A percentile compares a stretch with the other conserved stretches of the same genome.
Evolutionary conservation across 768 basidiomycete species (phyloP).

Genomic region (Leccinum broughii): DNA sequence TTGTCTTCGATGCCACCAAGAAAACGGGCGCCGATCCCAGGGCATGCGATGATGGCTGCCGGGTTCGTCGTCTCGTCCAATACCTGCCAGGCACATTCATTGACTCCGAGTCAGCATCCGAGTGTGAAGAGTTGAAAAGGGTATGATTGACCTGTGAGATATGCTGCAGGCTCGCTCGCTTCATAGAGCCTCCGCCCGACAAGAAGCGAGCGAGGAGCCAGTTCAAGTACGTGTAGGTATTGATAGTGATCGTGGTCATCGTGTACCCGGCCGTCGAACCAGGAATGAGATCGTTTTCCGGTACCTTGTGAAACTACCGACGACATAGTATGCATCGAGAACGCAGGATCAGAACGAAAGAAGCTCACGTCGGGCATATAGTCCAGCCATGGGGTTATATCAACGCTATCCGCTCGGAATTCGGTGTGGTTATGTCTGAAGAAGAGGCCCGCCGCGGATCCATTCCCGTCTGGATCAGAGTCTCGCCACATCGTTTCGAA

Average conservation of each 20-base stretch:
- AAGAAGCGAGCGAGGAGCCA: conserved; percentile 65
- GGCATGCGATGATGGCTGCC: conserved; percentile 63
- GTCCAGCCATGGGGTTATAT: conserved; percentile 36
- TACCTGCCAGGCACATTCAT: conserved; percentile 9
- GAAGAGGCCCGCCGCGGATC: conserved; percentile 58
- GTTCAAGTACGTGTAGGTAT: conserved; percentile 59
- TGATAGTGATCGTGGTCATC: conserved; percentile 70
- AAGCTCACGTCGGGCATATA: conserved; percentile 54
- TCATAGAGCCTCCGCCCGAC: conserved; percentile 56
- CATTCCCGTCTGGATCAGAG: conserved; percentile 52
- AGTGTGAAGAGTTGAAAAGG: neutral
- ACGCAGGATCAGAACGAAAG: neutral
- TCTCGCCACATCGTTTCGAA: conserved; percentile 76
- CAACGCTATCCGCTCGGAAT: conserved; percentile 45
- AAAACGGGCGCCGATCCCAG: conserved; percentile 59
- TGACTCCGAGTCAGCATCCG: neutral
- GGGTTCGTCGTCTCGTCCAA: conserved; percentile 13
- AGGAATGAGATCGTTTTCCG: conserved; percentile 41
- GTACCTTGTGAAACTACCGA: conserved; percentile 37
- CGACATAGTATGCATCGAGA: neutral
- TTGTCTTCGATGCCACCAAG: conserved; percentile 55
- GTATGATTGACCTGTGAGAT: conserved; percentile 51
- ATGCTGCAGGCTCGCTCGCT: conserved; percentile 65
- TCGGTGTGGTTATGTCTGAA: conserved; percentile 63
- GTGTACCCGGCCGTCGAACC: conserved; percentile 49